Base-by-base conservation (phyloP, 345 rosid genomes). In the Abelmoschus esculentus region DNA sequence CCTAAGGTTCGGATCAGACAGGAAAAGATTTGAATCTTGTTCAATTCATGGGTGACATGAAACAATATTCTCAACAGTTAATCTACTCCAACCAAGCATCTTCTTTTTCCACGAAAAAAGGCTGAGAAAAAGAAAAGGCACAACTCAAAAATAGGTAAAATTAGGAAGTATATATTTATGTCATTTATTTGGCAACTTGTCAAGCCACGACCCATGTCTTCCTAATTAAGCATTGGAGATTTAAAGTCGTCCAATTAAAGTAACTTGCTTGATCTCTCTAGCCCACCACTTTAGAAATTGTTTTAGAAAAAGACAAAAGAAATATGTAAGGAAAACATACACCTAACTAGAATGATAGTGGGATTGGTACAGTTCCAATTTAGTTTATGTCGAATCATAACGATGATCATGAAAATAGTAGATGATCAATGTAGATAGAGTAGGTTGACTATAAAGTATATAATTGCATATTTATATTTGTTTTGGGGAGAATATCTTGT, bases 351-450 rank as follows among this genome's bases (percentile, higher is more conserved):
- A 44, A 31, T 7, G 50, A n/a, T 52, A 53, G 8, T 14, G 52
- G 6, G n/a, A 12, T 17, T 26, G 50, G 22, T 1, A 38, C 32
- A 28, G 60, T 63, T 64, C 1, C 26, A 15, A 61, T 61, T 53
- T 54, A 55, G 42, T 63, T 55, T 12, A 62, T 61, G 73, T 75
- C 70, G 55, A 74, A 70, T 70, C 73, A 53, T n/a, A 42, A 7
- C 46, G 2, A 42, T 10, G 11, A 42, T 42, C 46, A 42, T 10
- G 46, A 42, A 9, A 42, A 38, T 38, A 38, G 42, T 36, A 0
- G 6, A 36, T 1, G 40, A 36, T 36, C 1, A 36, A 36, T 6
- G 8, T 36, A 6, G 40, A 36, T 36, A 6, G 40, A 36, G 6
- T 36, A 36, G 8, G 7, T 7, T 36, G 6, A 7, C 1, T 38